phyloP scores from a whole-genome alignment of 1,284 basidiomycete species.

The Leccinum proliferum region DNA sequence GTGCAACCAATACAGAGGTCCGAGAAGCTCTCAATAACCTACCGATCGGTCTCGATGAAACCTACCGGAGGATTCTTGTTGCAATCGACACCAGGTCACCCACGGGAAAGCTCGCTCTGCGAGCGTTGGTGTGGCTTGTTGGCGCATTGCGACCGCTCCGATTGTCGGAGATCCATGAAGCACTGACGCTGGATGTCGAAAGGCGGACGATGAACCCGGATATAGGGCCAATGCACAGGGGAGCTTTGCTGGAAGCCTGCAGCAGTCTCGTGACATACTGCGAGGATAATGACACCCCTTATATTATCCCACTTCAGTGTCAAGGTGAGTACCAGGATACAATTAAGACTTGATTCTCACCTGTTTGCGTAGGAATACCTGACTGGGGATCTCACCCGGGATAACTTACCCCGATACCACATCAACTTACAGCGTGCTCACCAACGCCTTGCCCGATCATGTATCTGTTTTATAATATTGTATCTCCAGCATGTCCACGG shows the following conservation, averaged over 20 bases:
- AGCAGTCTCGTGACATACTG: slow-evolving; percentile 8
- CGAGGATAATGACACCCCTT: slow-evolving; percentile 8
- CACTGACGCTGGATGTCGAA: background rate
- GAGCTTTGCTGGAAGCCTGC: slow-evolving; percentile 2
- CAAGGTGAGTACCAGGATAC: slow-evolving; percentile 4
- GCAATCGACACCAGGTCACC: background rate
- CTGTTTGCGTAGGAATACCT: slow-evolving; percentile 7
- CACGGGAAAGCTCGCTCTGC: slow-evolving; percentile 4
- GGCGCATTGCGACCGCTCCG: slow-evolving; percentile 6
- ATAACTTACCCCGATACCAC: slow-evolving; percentile 1
- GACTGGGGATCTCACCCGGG: slow-evolving; percentile 1
- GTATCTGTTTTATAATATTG: slow-evolving; percentile 3
- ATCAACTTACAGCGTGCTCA: slow-evolving; percentile 4
- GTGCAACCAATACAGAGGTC: slow-evolving; percentile 6
- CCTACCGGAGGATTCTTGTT: slow-evolving; percentile 7
- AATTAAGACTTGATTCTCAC: background rate
- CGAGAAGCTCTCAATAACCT: slow-evolving; percentile 6
- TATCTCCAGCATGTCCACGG: slow-evolving; percentile 1
- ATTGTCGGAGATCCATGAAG: slow-evolving; percentile 5
- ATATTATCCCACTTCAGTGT: slow-evolving; percentile 14
- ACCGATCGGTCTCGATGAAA: slow-evolving; percentile 9
- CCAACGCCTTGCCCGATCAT: slow-evolving; percentile 1
- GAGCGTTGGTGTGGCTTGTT: slow-evolving; percentile 6
- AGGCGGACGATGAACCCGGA: slow-evolving; percentile 1
- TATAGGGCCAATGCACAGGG: slow-evolving; percentile 1